These are phyloP conservation scores for Chaetomium fimeti DNA, from an alignment of 495 filamentous ascomycete species.

Conservation along the genomic window DNA sequence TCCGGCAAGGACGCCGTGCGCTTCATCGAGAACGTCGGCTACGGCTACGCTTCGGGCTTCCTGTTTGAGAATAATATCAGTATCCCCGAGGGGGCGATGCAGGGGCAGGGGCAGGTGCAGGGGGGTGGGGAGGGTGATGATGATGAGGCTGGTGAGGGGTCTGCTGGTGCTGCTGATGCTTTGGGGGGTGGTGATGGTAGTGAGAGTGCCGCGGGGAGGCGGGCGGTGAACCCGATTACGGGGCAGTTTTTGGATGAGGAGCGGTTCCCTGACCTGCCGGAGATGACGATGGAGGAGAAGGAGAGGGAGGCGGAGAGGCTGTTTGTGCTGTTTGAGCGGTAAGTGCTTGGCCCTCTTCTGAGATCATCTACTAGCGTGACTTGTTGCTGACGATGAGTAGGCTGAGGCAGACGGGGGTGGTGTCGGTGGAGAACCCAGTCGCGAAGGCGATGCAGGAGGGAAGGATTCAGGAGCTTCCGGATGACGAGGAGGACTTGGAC, in stretches of 20 bases:
- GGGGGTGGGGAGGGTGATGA: neutral
- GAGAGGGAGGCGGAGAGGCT: conserved; percentile 89
- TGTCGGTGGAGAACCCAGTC: conserved; percentile 84
- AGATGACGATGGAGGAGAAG: conserved; percentile 90
- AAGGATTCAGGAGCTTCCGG: conserved; percentile 68
- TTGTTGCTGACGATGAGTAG: conserved; percentile 44
- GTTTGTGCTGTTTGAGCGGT: conserved; percentile 95
- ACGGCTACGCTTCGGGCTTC: conserved; percentile 89
- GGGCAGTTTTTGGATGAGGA: conserved; percentile 79
- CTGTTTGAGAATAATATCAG: conserved; percentile 77
- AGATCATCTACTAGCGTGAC: neutral
- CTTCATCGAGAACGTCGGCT: conserved; percentile 80
- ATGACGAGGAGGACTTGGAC: conserved; percentile 33
- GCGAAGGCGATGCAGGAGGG: conserved; percentile 72
- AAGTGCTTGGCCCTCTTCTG: conserved; percentile 22
- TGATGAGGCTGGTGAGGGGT: too few relatives aligned
- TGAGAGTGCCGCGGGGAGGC: neutral
- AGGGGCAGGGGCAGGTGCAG: conserved; percentile 48
- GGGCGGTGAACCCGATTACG: conserved; percentile 77
- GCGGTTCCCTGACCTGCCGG: conserved; percentile 51
- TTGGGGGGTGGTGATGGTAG: neutral
- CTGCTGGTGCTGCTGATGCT: neutral
- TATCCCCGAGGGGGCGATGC: conserved; percentile 65
- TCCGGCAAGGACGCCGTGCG: conserved; percentile 70
- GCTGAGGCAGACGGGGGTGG: conserved; percentile 76